Conservation (phyloP, 257 asterid species). For the Fraxinus cuspidata region DNA sequence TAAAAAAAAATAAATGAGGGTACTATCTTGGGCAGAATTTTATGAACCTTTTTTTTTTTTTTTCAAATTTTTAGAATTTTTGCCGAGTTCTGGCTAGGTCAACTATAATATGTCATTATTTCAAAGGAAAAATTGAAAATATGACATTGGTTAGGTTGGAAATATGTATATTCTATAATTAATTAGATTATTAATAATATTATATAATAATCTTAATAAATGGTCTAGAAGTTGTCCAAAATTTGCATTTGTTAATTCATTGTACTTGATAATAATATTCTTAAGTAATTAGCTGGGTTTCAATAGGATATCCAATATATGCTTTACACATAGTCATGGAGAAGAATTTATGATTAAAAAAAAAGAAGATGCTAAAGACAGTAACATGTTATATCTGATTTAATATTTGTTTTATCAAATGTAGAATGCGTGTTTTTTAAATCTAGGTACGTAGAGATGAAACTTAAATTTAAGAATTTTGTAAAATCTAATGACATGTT, state of each 20-base stretch:
- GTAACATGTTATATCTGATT: no score
- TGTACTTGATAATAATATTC: not conserved
- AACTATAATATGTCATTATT: constrained; percentile 9
- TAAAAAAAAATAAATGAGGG: not conserved
- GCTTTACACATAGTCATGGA: no score
- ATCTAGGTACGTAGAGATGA: no score
- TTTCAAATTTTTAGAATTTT: not conserved
- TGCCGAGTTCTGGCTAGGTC: not conserved
- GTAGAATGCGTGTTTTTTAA: no score
- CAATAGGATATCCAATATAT: not conserved
- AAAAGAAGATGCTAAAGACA: no score
- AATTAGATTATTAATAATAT: not conserved
- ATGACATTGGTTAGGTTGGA: constrained; percentile 21
- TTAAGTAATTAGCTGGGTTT: not conserved
- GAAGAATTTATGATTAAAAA: no score
- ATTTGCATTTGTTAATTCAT: not conserved
- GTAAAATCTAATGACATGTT: no score
- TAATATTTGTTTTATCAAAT: no score
- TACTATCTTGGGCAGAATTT: not conserved
- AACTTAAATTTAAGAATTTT: no score
- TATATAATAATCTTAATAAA: not conserved
- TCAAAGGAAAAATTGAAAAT: constrained; percentile 19
- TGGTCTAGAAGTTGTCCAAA: not conserved
- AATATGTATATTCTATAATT: not conserved
- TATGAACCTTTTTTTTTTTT: not conserved